Percentiles rank a stretch among this genome's conserved stretches.
Conservation (phyloP, 78 protist genomes). For the Dictyostelium firmibasis region DNA sequence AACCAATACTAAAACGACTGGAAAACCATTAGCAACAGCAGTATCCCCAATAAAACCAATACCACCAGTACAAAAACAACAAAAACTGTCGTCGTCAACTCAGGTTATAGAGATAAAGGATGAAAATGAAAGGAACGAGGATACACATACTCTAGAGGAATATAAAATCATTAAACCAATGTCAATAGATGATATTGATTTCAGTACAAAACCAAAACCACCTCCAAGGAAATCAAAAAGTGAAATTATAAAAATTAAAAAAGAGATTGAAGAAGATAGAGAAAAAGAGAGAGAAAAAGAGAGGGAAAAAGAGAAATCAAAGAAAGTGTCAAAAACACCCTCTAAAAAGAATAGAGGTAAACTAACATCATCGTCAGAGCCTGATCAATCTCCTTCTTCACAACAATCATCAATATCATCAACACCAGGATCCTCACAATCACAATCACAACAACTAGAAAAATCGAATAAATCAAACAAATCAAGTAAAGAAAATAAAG, state of each 20-base stretch:
- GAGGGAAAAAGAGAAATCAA: not conserved
- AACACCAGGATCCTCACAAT: not conserved
- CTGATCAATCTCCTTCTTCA: not conserved
- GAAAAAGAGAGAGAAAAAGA: not conserved
- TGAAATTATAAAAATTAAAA: not conserved
- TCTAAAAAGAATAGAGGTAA: not conserved
- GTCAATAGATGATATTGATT: not conserved
- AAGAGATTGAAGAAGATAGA: not conserved
- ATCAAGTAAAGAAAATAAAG: not conserved
- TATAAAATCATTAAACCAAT: not conserved
- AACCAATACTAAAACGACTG: not conserved
- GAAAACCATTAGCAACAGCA: not conserved
- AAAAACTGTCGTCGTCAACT: too few relatives aligned
- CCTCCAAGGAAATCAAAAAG: not conserved
- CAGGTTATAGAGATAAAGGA: not conserved
- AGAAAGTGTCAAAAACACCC: not conserved
- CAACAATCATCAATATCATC: not conserved
- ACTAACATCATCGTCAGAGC: not conserved
- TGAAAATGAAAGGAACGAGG: not conserved
- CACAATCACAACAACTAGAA: not conserved
- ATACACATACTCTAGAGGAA: not conserved
- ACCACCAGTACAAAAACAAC: not conserved
- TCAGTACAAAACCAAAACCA: constrained; percentile 5
- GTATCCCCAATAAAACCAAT: not conserved
- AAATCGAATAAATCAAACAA: not conserved